Conservation (phyloP, 345 rosid genomes). For the Linum tenue region DNA sequence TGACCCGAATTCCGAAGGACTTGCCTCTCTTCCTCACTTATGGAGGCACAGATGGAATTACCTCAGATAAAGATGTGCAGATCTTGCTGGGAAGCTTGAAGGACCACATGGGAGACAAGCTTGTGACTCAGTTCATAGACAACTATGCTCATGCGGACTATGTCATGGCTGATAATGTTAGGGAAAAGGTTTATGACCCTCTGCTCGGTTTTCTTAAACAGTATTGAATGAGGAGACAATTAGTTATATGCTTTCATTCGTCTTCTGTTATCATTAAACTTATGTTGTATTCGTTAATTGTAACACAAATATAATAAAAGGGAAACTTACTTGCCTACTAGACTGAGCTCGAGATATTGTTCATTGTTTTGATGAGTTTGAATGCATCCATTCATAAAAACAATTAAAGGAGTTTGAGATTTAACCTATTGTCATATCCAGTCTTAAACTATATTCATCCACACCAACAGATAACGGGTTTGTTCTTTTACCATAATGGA, state of each 20-base stretch:
- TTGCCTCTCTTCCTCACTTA: constrained; percentile 37
- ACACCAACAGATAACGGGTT: no score
- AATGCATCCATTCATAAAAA: no score
- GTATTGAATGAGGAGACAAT: constrained; percentile 10
- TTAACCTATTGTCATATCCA: no score
- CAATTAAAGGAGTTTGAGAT: no score
- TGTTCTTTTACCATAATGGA: no score
- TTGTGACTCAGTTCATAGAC: constrained; percentile 23
- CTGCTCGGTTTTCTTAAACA: constrained; percentile 32
- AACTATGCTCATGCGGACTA: constrained; percentile 49
- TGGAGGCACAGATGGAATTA: constrained; percentile 38
- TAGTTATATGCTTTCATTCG: not conserved
- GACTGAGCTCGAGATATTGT: no score
- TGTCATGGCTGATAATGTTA: constrained; percentile 29
- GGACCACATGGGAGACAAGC: constrained; percentile 29
- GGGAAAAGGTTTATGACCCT: constrained; percentile 32
- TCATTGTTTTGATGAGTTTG: no score
- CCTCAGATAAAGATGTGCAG: constrained; percentile 36
- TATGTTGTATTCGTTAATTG: no score
- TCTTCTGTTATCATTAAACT: no score
- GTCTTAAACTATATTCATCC: no score
- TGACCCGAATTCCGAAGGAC: constrained; percentile 37
- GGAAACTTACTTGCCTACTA: no score
- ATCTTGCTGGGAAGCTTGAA: constrained; percentile 26
- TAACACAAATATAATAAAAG: no score